phyloP scores from a whole-genome alignment of 352 stramenopile genomes.

The Phytophthora pini region DNA sequence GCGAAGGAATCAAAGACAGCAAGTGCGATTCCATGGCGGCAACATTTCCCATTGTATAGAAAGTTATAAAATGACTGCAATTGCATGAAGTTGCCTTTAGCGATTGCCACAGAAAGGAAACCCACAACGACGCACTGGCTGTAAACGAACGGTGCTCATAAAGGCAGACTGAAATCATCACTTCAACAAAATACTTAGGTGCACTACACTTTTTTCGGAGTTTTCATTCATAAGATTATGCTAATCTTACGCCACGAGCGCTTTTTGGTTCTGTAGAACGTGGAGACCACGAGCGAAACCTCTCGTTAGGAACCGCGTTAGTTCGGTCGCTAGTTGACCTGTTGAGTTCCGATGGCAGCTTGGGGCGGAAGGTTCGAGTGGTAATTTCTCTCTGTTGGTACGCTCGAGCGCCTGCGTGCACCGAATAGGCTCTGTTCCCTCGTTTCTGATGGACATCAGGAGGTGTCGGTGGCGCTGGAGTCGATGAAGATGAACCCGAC shows the following conservation, averaged over 20 bases:
- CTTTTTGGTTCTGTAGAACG: constrained; percentile 12
- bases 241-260: constrained; percentile 6
- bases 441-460: constrained; percentile 4
- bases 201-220: too few relatives aligned
- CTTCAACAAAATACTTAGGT: not conserved
- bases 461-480: not conserved
- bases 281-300: constrained; percentile 7
- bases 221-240: not conserved
- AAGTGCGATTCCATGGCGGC: not conserved
- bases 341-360: not conserved
- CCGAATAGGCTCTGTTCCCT: constrained; percentile 17
- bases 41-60: not conserved
- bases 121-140: not conserved
- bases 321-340: constrained; percentile 7
- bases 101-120: not conserved
- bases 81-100: too few relatives aligned
- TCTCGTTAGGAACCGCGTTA: not conserved
- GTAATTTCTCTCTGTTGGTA: constrained; percentile 6
- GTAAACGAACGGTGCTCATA: not conserved
- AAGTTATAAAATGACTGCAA: too few relatives aligned
- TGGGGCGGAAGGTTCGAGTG: not conserved
- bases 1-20: not conserved
- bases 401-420: not conserved
- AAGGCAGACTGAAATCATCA: not conserved
- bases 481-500: not conserved